phyloP scores from a whole-genome alignment of 1,139 yeast species.

The Debaryomyces sp. region DNA sequence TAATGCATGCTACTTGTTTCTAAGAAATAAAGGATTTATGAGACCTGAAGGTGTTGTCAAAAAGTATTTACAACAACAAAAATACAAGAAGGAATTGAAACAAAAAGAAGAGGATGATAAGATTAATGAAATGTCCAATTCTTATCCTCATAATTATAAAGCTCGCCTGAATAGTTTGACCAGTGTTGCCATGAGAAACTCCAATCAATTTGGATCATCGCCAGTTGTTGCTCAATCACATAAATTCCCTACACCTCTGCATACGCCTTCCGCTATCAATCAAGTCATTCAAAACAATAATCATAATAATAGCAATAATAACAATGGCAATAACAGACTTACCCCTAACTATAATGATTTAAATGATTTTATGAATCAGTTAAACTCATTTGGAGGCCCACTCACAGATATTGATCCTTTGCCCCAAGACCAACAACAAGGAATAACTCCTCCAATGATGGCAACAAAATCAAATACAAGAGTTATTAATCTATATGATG shows the following conservation, averaged over 20 bases:
- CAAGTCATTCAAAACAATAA: constrained; percentile 39
- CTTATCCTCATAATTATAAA: background rate
- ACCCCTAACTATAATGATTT: constrained; percentile 44
- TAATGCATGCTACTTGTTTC: constrained; percentile 52
- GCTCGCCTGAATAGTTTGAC: constrained; percentile 18
- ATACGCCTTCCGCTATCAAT: constrained; percentile 48
- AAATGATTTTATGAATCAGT: constrained; percentile 51
- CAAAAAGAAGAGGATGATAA: constrained; percentile 24
- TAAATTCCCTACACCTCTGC: constrained; percentile 45
- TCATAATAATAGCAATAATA: constrained; percentile 13
- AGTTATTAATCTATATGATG: constrained; percentile 44
- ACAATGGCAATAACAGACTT: constrained; percentile 12
- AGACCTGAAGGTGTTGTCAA: constrained; percentile 52
- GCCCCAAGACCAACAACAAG: constrained; percentile 36
- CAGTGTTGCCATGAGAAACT: constrained; percentile 21
- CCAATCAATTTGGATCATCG: constrained; percentile 27
- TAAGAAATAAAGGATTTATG: constrained; percentile 53
- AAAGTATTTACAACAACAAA: constrained; percentile 50
- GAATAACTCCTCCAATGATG: constrained; percentile 50
- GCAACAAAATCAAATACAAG: constrained; percentile 52
- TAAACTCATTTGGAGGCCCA: constrained; percentile 54
- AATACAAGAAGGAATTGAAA: constrained; percentile 40
- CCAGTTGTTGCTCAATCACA: constrained; percentile 27
- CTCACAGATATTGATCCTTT: constrained; percentile 57
- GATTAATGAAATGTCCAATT: background rate